phyloP scores from a whole-genome alignment of 306 rosid genomes.

The Datisca glomerata region DNA sequence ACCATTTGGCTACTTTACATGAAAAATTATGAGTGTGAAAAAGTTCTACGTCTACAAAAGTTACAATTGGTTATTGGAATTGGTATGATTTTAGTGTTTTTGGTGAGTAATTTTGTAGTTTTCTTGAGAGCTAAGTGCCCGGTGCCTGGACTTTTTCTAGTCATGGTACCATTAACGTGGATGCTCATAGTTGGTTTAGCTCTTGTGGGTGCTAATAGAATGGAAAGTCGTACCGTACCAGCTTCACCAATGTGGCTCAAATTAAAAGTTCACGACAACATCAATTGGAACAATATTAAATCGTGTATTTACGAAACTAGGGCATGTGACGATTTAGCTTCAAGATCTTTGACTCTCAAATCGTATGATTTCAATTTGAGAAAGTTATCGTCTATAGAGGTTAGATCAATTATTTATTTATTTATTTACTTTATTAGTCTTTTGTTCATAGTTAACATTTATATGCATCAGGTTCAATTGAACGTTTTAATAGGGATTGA shows the following conservation, averaged over 20 bases:
- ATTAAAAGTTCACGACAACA: slow-evolving; percentile 1
- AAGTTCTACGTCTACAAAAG: slow-evolving; percentile 9
- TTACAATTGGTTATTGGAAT: slow-evolving; percentile 7
- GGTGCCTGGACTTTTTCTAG: slow-evolving; percentile 12
- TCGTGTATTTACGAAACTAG: slow-evolving; percentile 14
- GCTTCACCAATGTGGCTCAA: slow-evolving; percentile 24
- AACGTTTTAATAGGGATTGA: no score
- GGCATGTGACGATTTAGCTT: slow-evolving; percentile 10
- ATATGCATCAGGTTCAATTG: no score
- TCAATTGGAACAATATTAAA: slow-evolving; percentile 14
- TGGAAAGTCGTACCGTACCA: slow-evolving; percentile 11
- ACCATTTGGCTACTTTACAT: slow-evolving; percentile 18
- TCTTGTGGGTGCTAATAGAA: slow-evolving; percentile 11
- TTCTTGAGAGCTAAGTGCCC: slow-evolving; percentile 10
- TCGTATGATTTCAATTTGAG: slow-evolving; percentile 10
- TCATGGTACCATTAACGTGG: slow-evolving; percentile 11
- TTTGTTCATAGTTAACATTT: no score
- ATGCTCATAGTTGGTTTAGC: slow-evolving; percentile 17
- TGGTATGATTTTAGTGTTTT: slow-evolving; percentile 5
- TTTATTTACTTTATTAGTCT: no score
- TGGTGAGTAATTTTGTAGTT: slow-evolving; percentile 11
- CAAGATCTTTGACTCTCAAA: slow-evolving; percentile 9
- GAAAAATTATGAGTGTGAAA: slow-evolving; percentile 16
- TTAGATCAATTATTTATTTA: no score
- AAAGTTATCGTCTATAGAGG: no score